Evolutionary conservation across 83 land plant species (phyloP).

Genomic region (Thuja plicata): DNA sequence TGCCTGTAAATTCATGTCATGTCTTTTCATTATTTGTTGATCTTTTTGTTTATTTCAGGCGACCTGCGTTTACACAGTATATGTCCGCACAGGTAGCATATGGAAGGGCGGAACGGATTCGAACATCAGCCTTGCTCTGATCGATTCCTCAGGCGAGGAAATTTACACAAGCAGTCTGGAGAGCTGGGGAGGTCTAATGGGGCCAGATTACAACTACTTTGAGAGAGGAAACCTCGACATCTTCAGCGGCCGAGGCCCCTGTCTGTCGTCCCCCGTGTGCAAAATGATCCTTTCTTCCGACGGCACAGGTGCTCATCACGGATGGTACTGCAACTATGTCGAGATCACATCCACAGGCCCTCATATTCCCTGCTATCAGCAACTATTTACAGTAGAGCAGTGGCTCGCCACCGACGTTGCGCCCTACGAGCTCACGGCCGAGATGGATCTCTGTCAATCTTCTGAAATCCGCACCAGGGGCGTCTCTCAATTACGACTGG

Average conservation of each 20-base stretch:
- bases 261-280: constrained; percentile 37
- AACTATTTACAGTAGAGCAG: constrained; percentile 36
- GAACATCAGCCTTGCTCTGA: constrained; percentile 28
- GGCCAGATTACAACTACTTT: constrained; percentile 38
- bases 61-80: constrained; percentile 52
- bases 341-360: constrained; percentile 62
- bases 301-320: constrained; percentile 43
- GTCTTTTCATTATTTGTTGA: too few species aligned
- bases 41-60: neutral
- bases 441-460: constrained; percentile 29
- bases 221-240: constrained; percentile 54
- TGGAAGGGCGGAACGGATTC: constrained; percentile 56
- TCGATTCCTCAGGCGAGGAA: constrained; percentile 23
- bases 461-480: too few species aligned
- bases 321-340: constrained; percentile 59
- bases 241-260: constrained; percentile 47
- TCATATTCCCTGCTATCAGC: constrained; percentile 33
- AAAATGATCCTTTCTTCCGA: constrained; percentile 46
- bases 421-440: constrained; percentile 36
- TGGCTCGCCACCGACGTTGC: constrained; percentile 53
- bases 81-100: constrained; percentile 40
- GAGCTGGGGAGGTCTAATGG: constrained; percentile 54
- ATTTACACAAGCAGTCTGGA: constrained; percentile 19
- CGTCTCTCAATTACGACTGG: too few species aligned
- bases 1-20: too few species aligned